Conservation (phyloP, 2,329 filamentous ascomycete species). For the Fusarium sp. region DNA sequence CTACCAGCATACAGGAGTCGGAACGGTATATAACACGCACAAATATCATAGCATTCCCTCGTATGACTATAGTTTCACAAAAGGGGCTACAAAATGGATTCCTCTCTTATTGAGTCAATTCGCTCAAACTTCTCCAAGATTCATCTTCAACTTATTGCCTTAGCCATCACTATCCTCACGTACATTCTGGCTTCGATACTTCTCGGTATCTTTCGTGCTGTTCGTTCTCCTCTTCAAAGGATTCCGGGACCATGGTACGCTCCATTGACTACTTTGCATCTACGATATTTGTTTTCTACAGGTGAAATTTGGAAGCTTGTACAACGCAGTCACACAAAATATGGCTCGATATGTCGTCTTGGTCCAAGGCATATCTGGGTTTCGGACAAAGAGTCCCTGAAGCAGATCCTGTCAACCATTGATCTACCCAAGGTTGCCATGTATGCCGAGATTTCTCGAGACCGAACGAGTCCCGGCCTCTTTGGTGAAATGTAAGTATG, state of each 20-base stretch:
- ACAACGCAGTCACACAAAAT: not conserved
- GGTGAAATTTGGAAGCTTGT: not conserved
- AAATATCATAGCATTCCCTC: not conserved
- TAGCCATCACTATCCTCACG: fast-evolving
- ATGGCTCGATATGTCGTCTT: not conserved
- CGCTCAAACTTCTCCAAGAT: not conserved
- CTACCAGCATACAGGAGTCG: fast-evolving
- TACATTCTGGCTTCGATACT: not conserved
- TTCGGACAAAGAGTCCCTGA: not conserved
- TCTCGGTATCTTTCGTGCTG: not conserved
- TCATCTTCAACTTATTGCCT: not conserved
- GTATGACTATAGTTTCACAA: fast-evolving
- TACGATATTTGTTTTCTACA: not conserved
- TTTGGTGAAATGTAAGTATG: not conserved
- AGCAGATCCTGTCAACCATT: not conserved
- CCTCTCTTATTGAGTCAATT: no score
- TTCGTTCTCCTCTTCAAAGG: not conserved
- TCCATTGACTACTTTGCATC: not conserved
- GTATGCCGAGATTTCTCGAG: not conserved
- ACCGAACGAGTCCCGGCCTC: not conserved
- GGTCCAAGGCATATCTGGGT: not conserved
- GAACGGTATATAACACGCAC: not conserved
- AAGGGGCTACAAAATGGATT: not conserved
- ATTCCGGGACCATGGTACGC: not conserved
- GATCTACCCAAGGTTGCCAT: not conserved